These are phyloP conservation scores for Agrocybe praecox DNA, from an alignment of 768 basidiomycete species.

Conservation along the genomic window DNA sequence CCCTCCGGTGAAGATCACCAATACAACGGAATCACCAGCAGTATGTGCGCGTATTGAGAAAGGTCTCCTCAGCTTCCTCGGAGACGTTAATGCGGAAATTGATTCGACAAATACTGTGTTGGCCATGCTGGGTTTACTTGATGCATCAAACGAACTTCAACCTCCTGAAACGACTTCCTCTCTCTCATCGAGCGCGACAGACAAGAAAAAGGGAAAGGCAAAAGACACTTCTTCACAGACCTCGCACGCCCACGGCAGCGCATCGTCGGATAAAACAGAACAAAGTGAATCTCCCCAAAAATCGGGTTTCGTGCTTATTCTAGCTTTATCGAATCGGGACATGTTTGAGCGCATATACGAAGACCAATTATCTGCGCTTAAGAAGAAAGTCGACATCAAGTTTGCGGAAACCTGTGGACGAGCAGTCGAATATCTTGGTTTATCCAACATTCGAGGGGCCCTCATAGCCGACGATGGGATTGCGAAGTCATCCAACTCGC, in stretches of 20 bases:
- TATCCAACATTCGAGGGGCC: conserved; percentile 27
- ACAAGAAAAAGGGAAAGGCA: background rate
- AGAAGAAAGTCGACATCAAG: conserved; percentile 17
- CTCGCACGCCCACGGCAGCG: background rate
- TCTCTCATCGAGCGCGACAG: background rate
- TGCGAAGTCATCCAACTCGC: conserved; percentile 12
- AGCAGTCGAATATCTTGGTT: conserved; percentile 22
- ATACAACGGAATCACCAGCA: conserved; percentile 30
- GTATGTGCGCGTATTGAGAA: conserved; percentile 30
- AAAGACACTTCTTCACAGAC: background rate
- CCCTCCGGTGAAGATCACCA: conserved; percentile 19
- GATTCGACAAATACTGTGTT: conserved; percentile 35
- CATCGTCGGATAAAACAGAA: background rate
- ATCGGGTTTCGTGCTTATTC: conserved; percentile 14
- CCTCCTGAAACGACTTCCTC: background rate
- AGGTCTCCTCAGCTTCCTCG: conserved; percentile 40
- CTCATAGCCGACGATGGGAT: conserved; percentile 30
- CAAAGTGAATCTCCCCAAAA: background rate
- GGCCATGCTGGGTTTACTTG: conserved; percentile 39
- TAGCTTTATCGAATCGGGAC: conserved; percentile 10
- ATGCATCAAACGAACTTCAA: conserved; percentile 12
- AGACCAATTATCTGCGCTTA: conserved; percentile 15
- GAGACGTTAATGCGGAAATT: conserved; percentile 44
- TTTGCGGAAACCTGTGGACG: conserved; percentile 13
- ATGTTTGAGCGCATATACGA: conserved; percentile 4